Base-by-base conservation (phyloP, 1,284 basidiomycete genomes). In the Marasmius fiardii region DNA sequence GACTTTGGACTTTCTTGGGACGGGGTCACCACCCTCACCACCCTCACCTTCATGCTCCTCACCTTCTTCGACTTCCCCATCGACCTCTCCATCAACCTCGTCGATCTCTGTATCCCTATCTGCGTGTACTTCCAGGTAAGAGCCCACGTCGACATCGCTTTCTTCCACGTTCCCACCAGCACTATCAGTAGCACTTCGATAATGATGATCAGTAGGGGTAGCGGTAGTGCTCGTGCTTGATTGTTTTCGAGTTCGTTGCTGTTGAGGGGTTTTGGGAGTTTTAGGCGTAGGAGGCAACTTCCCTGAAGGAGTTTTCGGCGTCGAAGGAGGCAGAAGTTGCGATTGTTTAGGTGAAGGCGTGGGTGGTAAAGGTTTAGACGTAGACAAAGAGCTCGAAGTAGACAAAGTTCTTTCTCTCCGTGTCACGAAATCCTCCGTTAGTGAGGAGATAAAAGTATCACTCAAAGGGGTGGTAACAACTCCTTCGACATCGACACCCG, bases 21-120 rank as follows among this genome's bases (percentile, higher is more conserved):
- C 44, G 10, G 48, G 48, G 10, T 54, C 72, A 20, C 61, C 68
- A 35, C 78, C 83, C 3, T 74, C 76, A 20, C 68, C 74, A 33
- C 74, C 82, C 55, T 87, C 86, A 53, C 75, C 80, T 50, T 84
- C 86, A 52, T 79, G 83, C 3, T 85, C 85, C 8, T 85, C 85
- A 0, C 63, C 75, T 5, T 75, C 77, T 6, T 74, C 72, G 20
- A 31, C 28, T 10, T 31, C 28, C 10, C 66, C 67, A 58, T 58
- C 5, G 20, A 31, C 28, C 28, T 31, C 28, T 31, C 66, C 67
- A 58, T 58, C 5, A 18, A 49, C 20, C 26, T 49, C 47, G 2
- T 87, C 86, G 52, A 75, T 79, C 50, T 84, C 86, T 53, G 79
- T 83, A 3, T 85, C 85, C 8, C 85, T 84, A 0, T 63, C 74